Evolutionary conservation across 1,284 basidiomycete species (phyloP).

Genomic region (Fomitopsis schrenkii): DNA sequence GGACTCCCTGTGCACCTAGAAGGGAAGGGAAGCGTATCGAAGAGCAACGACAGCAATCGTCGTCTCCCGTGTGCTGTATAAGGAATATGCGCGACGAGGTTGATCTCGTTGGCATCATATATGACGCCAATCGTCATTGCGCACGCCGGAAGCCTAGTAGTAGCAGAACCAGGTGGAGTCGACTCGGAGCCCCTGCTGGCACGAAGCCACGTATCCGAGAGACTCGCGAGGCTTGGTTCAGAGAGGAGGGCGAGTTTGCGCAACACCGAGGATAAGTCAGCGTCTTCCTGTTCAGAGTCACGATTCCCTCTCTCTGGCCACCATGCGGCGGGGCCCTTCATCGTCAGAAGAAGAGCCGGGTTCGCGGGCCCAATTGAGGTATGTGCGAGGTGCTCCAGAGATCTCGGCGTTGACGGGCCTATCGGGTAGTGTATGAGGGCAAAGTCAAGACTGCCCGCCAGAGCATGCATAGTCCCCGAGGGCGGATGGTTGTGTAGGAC

Average conservation of each 20-base stretch:
- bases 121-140: neutral
- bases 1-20: neutral
- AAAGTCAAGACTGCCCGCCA: neutral
- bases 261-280: neutral
- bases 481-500: neutral
- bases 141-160: neutral
- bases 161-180: neutral
- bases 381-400: neutral
- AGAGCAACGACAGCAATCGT: neutral
- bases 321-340: neutral
- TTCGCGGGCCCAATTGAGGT: neutral
- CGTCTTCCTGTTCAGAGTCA: too few species aligned
- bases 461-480: neutral
- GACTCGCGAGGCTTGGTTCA: neutral
- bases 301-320: neutral
- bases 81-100: neutral
- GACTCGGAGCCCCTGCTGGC: neutral
- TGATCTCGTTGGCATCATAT: neutral
- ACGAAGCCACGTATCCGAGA: neutral
- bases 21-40: neutral
- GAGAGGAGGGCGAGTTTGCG: neutral
- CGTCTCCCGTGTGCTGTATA: neutral
- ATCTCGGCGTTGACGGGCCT: neutral
- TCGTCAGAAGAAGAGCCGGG: neutral
- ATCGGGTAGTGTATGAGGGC: neutral